These are phyloP conservation scores for Gillenia trifoliata DNA, from an alignment of 306 rosid genomes.

Conservation along the genomic window DNA sequence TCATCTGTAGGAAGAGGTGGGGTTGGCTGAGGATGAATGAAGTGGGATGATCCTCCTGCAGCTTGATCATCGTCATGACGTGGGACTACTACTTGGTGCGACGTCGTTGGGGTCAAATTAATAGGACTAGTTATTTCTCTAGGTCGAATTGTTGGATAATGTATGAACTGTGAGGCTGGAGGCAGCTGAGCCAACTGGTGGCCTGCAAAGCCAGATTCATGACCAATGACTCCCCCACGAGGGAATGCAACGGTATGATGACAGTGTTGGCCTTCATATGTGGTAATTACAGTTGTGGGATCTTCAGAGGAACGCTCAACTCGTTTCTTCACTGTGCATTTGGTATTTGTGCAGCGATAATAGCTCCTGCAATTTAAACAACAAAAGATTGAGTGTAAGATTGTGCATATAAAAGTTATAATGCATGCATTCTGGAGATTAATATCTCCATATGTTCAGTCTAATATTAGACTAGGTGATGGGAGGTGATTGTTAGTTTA, in stretches of 20 bases:
- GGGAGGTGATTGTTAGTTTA: too few relatives aligned
- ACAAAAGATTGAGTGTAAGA: neutral
- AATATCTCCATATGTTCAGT: too few relatives aligned
- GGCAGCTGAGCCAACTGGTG: conserved; percentile 30
- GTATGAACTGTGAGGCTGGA: conserved; percentile 42
- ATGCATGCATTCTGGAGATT: neutral
- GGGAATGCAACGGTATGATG: conserved; percentile 80
- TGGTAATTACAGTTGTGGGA: conserved; percentile 71
- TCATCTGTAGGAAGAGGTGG: conserved; percentile 33
- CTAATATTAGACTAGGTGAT: too few relatives aligned
- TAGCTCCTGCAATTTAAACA: conserved; percentile 69
- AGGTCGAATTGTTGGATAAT: conserved; percentile 47
- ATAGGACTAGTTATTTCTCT: conserved; percentile 1
- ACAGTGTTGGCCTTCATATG: conserved; percentile 96
- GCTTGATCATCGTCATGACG: neutral
- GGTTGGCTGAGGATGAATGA: neutral
- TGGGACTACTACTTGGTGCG: conserved; percentile 8
- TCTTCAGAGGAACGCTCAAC: conserved; percentile 93
- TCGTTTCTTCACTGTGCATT: conserved; percentile 94
- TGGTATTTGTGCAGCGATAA: conserved; percentile 96
- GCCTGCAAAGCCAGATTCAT: conserved; percentile 28
- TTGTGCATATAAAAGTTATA: neutral
- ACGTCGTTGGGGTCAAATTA: conserved; percentile 1
- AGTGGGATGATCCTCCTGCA: conserved; percentile 17
- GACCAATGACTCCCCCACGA: conserved; percentile 50